Evolutionary conservation across 164 flowering plant species (phyloP).

Genomic region (Houttuynia cordata): DNA sequence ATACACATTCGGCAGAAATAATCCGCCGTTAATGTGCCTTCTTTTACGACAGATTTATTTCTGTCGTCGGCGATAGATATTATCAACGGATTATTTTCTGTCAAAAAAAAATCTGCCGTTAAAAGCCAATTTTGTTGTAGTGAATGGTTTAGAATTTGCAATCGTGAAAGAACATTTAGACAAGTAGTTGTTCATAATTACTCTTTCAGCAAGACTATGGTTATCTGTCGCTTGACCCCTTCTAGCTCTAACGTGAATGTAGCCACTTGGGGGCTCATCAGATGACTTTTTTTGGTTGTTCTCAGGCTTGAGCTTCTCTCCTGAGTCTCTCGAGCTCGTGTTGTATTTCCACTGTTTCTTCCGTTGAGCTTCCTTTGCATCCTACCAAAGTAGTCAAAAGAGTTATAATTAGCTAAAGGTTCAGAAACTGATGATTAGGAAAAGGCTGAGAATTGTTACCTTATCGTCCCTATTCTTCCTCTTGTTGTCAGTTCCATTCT

Average conservation of each 20-base stretch:
- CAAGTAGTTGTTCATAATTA: constrained; percentile 12
- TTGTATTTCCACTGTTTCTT: constrained; percentile 45
- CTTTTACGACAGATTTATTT: no score
- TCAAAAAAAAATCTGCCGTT: no score
- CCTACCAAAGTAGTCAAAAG: constrained; percentile 14
- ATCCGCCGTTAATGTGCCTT: no score
- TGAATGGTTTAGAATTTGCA: neutral
- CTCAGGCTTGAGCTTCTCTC: constrained; percentile 18
- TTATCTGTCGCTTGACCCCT: constrained; percentile 97
- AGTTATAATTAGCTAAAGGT: no score
- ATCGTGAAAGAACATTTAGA: neutral
- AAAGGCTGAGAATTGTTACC: constrained; percentile 16
- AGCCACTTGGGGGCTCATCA: constrained; percentile 46
- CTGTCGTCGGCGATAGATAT: no score
- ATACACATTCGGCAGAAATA: no score
- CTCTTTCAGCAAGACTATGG: constrained; percentile 98
- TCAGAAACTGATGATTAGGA: neutral
- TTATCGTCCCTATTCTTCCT: constrained; percentile 35
- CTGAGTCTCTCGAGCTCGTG: constrained; percentile 12
- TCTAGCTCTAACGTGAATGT: constrained; percentile 88
- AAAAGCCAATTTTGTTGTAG: no score
- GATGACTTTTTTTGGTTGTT: constrained; percentile 19
- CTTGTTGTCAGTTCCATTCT: constrained; percentile 18
- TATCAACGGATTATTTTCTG: no score
- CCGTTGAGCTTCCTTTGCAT: constrained; percentile 24